Evolutionary conservation across 192 early-diverging fungal species (phyloP), one percentile per base, ranked within the genome.

Genomic region (Backusella liffmaniae): DNA sequence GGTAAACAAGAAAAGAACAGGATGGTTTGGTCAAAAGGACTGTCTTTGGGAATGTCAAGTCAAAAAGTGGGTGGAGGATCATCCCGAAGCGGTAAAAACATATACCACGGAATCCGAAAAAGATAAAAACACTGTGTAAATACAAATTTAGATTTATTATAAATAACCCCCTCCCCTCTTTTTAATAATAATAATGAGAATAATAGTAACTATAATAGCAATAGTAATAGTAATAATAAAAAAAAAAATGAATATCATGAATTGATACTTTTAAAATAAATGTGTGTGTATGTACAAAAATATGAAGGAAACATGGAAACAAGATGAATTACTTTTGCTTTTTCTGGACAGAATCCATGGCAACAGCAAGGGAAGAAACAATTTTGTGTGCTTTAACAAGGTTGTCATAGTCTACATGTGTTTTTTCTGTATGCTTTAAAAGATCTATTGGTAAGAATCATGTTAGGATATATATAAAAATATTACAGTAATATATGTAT

Each of bases 311-410:
- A 49, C 5, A n/a, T 5, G 18, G 46, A n/a, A 49, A 56, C n/a
- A 56, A 8, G 53, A 62, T 12, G 12, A 4, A 12, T 9, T 62
- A 23, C 9, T 69, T 69, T 7, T 69, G 34, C 18, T 72, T 53
- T 18, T 79, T 75, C 59, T 79, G 78, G 6, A 35, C 73, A 44
- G 73, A 68, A 26, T 79, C 74, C 78, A 79, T 79, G 8, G 78
- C 78, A 23, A 35, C 12, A 13, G 79, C 76, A 35, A 78, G 67
- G 7, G 44, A 53, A 2, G 65, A 68, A 39, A 83, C 70, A 21
- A 62, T 77, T 56, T 83, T 77, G 34, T 81, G 51, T 18, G 82
- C 79, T 12, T 65, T 9, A 34, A 68, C 62, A 36, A 83, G 49
- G 18, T 80, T 73, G 3, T 73, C 44, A 59, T 59, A 80, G 44